Conservation (phyloP, 1,139 yeast species). For the Kodamaea suecica region DNA sequence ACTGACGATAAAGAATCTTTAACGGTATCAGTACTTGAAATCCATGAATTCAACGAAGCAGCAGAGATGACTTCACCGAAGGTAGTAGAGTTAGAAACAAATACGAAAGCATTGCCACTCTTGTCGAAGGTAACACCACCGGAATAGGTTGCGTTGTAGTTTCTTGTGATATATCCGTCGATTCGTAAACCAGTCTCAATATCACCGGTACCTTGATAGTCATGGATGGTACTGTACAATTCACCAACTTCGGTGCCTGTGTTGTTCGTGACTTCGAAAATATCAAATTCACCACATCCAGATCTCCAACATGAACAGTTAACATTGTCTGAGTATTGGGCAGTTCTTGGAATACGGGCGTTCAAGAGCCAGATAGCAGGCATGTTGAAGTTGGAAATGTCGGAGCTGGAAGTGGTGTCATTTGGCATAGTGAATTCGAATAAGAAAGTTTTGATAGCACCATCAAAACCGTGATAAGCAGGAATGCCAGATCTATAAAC, state of each 20-base stretch:
- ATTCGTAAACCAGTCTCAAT: conserved; percentile 58
- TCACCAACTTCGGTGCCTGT: conserved; percentile 47
- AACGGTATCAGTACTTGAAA: conserved; percentile 22
- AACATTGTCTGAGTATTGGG: conserved; percentile 69
- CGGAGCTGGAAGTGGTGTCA: conserved; percentile 41
- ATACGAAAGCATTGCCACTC: conserved; percentile 58
- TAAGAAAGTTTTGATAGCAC: conserved; percentile 74
- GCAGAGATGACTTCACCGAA: conserved; percentile 40
- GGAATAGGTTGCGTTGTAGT: conserved; percentile 44
- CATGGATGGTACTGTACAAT: conserved; percentile 66
- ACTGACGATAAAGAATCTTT: conserved; percentile 25
- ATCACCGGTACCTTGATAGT: conserved; percentile 65
- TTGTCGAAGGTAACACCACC: conserved; percentile 73
- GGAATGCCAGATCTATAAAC: conserved; percentile 82
- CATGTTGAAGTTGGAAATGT: conserved; percentile 69
- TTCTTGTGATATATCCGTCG: conserved; percentile 57
- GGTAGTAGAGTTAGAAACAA: conserved; percentile 53
- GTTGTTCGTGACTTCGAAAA: conserved; percentile 64
- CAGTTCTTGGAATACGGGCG: conserved; percentile 90
- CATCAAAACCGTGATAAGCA: conserved; percentile 89
- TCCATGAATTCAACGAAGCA: conserved; percentile 35
- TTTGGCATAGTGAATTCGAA: conserved; percentile 91
- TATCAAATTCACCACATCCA: conserved; percentile 96
- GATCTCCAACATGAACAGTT: conserved; percentile 93
- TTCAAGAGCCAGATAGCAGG: conserved; percentile 96